phyloP scores from a whole-genome alignment of 257 asterid genomes.

The Cordia subcordata region DNA sequence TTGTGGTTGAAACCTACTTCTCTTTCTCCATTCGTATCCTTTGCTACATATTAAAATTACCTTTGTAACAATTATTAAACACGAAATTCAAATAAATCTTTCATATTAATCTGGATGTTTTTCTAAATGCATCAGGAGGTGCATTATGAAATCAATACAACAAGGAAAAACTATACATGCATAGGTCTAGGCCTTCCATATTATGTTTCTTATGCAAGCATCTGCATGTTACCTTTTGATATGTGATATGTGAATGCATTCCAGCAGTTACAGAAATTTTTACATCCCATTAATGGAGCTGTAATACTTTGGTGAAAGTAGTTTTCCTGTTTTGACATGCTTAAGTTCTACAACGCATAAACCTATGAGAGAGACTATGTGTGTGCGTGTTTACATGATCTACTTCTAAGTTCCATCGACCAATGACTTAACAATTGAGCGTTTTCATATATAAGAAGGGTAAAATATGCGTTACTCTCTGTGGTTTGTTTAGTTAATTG shows the following conservation, averaged over 20 bases:
- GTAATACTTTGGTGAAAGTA: not conserved
- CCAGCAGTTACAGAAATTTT: not conserved
- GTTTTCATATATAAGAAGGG: no score
- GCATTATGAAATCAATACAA: slow-evolving; percentile 19
- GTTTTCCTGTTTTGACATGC: no score
- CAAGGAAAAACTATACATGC: slow-evolving; percentile 2
- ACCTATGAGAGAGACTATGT: no score
- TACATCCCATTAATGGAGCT: slow-evolving; percentile 1
- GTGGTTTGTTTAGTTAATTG: no score
- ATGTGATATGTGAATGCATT: slow-evolving; percentile 1
- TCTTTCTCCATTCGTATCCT: no score
- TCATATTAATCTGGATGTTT: slow-evolving; percentile 16
- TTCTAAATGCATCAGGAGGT: slow-evolving; percentile 26
- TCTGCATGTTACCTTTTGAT: slow-evolving; percentile 20
- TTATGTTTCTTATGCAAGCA: not conserved
- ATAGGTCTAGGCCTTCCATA: slow-evolving; percentile 16
- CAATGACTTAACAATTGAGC: no score
- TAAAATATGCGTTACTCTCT: no score
- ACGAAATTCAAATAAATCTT: not conserved
- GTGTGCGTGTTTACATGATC: no score
- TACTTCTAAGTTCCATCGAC: no score
- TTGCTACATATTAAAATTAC: no score
- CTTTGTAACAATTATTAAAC: no score
- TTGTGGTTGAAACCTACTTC: not conserved
- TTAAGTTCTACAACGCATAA: no score